Evolutionary conservation across 2,329 filamentous ascomycete genomes (phyloP).

Genomic region (Decorospora gaudefroyi): DNA sequence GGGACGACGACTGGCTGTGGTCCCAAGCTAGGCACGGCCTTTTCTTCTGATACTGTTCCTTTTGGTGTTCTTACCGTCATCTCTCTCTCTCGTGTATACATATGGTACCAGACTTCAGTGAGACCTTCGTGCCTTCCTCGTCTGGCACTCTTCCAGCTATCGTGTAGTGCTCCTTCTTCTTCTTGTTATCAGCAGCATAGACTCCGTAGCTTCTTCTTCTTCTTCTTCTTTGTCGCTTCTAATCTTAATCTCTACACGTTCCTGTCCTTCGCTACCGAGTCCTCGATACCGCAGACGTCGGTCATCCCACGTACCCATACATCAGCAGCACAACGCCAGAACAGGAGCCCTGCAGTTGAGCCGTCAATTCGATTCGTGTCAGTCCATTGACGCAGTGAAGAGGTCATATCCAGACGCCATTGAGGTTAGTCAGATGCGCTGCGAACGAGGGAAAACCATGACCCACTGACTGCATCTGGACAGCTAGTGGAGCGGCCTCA

Average conservation of each 20-base stretch:
- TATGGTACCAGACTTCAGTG: too few species aligned
- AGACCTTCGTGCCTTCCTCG: conserved; percentile 28
- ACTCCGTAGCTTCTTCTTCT: conserved; percentile 13
- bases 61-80: conserved; percentile 16
- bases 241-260: conserved; percentile 14
- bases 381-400: neutral
- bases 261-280: conserved; percentile 6
- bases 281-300: conserved; percentile 8
- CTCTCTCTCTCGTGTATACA: conserved; percentile 13
- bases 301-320: conserved; percentile 2
- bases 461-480: neutral
- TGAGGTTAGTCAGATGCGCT: conserved; percentile 1
- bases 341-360: too few species aligned
- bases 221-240: conserved; percentile 12
- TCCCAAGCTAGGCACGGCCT: conserved; percentile 8
- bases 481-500: conserved; percentile 1
- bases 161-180: conserved; percentile 17
- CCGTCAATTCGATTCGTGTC: neutral
- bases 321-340: conserved; percentile 1
- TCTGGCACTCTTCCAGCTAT: conserved; percentile 7
- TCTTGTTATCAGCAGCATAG: conserved; percentile 8
- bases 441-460: neutral
- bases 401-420: neutral
- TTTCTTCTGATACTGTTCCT: conserved; percentile 20
- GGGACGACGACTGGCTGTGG: conserved; percentile 12